Conservation (phyloP, 2,329 filamentous ascomycete species). For the Zymoseptoria ardabiliae region DNA sequence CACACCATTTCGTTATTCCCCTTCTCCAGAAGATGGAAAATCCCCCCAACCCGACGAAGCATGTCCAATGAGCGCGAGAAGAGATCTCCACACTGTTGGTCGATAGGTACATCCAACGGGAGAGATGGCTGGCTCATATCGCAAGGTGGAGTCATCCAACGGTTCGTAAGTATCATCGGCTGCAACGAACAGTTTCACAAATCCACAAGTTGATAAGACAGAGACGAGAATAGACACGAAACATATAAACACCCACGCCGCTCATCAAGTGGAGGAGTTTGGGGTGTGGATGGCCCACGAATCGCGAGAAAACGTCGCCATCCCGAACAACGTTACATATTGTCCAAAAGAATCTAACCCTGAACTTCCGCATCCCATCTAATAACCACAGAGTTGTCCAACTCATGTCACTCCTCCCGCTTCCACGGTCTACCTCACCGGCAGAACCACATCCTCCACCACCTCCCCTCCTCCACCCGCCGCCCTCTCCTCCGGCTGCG, state of each 20-base stretch:
- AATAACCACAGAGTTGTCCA: not conserved
- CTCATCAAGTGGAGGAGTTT: not conserved
- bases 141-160: too few relatives aligned
- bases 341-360: not conserved
- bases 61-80: too few relatives aligned
- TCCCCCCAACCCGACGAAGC: too few relatives aligned
- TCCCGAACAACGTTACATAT: not conserved
- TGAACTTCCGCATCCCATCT: not conserved
- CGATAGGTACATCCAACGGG: too few relatives aligned
- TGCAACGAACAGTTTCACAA: not conserved
- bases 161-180: too few relatives aligned
- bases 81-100: too few relatives aligned
- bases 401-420: not conserved
- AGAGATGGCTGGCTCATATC: too few relatives aligned
- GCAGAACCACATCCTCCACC: not conserved
- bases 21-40: too few relatives aligned
- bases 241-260: not conserved
- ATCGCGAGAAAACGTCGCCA: not conserved
- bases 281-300: not conserved
- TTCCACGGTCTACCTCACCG: not conserved
- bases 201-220: not conserved
- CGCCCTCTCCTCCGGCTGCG: slow-evolving; percentile 22
- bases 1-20: too few relatives aligned
- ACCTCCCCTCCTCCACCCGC: slow-evolving; percentile 6
- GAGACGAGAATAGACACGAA: not conserved